Base-by-base conservation (phyloP, 495 filamentous ascomycete species). In the Penicillium arizonense region DNA sequence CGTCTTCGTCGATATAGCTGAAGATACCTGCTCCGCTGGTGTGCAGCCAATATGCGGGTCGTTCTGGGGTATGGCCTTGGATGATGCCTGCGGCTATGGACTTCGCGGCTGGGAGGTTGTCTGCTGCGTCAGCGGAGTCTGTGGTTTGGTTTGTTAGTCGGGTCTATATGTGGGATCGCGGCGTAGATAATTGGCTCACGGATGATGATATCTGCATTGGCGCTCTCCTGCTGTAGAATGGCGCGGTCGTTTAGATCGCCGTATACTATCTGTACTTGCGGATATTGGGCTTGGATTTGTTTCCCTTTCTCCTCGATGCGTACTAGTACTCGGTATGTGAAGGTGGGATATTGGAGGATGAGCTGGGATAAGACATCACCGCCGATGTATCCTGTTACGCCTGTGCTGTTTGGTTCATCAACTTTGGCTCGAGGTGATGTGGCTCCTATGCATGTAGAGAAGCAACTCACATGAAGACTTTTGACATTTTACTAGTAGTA, bases 401-500 rank as follows among this genome's bases (percentile, higher is more conserved):
- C 80, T 28, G 69, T 78, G 42, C 35, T 58, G 44, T 13, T 30
- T 5, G 7, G 28, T 7, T 10, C 2, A 7, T 30, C 53, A 46
- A 5, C 11, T 33, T 34, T 46, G 54, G 54, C 28, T 47, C 43
- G 13, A 52, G 47, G 28, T 26, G 46, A 40, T 47, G 23, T 42
- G 38, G 14, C 47, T 28, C 95, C 67, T 92, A 91, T 65, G 87
- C 83, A 64, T 13, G 9, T 50, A 50, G 46, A 12, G 39, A 50
- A n/a, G 53, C 53, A 8, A 40, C 53, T 21, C 45, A 35, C 8
- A 56, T 41, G 12, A 56, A 47, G 9, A 56, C 24, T 20, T 50
- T 96, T 95, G 40, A 91, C 90, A 67, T 95, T 65, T 90, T 94
- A 18, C 90, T 95, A 72, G 93, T 95, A 61, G 81, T 89, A 89